Evolutionary conservation across 768 basidiomycete species (phyloP).

Genomic region (Mycena epipterygia): DNA sequence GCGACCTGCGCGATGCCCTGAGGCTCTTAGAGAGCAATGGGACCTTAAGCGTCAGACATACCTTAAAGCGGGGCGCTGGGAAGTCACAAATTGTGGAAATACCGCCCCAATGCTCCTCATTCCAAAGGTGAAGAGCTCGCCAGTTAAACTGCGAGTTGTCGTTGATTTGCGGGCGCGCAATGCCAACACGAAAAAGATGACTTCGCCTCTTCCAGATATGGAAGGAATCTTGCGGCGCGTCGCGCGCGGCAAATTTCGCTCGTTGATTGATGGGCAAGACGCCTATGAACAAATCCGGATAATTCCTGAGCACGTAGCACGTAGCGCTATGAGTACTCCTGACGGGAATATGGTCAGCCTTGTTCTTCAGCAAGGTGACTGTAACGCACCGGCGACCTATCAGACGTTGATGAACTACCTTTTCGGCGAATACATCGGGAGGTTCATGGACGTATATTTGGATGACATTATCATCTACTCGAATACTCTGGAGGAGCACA

Average conservation of each 20-base stretch:
- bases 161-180: background rate
- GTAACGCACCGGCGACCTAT: too few relatives aligned
- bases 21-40: slow-evolving; percentile 13
- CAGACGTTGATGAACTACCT: too few relatives aligned
- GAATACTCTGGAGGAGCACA: background rate
- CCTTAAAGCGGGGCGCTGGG: background rate
- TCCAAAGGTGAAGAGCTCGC: background rate
- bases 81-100: background rate
- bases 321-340: background rate
- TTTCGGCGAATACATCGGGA: too few relatives aligned
- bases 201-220: too few relatives aligned
- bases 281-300: background rate
- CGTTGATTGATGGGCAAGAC: background rate
- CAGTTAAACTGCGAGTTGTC: background rate
- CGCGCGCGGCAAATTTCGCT: background rate
- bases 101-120: background rate
- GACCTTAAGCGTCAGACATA: background rate
- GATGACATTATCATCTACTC: slow-evolving; percentile 2
- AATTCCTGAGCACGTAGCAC: background rate
- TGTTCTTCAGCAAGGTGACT: background rate
- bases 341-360: background rate
- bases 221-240: background rate
- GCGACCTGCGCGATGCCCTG: slow-evolving; percentile 40
- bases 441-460: too few relatives aligned
- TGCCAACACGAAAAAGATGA: background rate